phyloP scores from a whole-genome alignment of 352 stramenopile species.

The Phytophthora melonis region DNA sequence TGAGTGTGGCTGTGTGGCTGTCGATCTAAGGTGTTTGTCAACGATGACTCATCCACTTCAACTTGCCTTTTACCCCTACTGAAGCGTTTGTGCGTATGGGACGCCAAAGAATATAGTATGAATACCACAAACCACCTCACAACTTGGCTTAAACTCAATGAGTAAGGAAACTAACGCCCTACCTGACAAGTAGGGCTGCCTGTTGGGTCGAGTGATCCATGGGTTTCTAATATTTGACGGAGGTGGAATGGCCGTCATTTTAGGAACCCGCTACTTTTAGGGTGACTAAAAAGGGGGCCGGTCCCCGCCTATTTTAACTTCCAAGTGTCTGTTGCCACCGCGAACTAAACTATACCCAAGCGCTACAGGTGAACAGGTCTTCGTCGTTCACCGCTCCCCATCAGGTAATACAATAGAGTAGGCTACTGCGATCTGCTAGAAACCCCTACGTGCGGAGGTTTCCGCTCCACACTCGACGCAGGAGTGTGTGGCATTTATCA shows the following conservation, averaged over 20 bases:
- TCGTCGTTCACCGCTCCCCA: too few species aligned
- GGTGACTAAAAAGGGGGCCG: conserved; percentile 51
- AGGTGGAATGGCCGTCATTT: conserved; percentile 76
- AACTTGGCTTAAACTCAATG: conserved; percentile 95
- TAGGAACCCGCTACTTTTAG: conserved; percentile 55
- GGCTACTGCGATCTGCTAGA: not conserved
- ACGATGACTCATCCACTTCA: conserved; percentile 30
- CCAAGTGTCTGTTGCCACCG: too few species aligned
- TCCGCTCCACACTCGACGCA: not conserved
- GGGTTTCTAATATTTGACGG: conserved; percentile 80
- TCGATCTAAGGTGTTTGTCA: not conserved
- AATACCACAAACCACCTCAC: too few species aligned
- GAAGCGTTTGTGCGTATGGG: conserved; percentile 17
- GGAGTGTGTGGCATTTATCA: not conserved
- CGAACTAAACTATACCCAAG: too few species aligned
- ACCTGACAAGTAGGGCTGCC: conserved; percentile 87
- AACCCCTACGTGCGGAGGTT: not conserved
- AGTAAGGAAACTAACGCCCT: conserved; percentile 93
- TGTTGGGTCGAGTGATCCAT: conserved; percentile 58
- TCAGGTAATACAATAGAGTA: too few species aligned
- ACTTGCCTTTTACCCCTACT: conserved; percentile 19
- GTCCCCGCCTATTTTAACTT: conserved; percentile 46
- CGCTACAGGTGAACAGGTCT: too few species aligned
- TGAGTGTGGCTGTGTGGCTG: too few species aligned
- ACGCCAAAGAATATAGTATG: not conserved